Percentiles rank a stretch among this genome's conserved stretches.
Evolutionary conservation across 192 early-diverging fungal genomes (phyloP).

Genomic region (Gigaspora rosea): DNA sequence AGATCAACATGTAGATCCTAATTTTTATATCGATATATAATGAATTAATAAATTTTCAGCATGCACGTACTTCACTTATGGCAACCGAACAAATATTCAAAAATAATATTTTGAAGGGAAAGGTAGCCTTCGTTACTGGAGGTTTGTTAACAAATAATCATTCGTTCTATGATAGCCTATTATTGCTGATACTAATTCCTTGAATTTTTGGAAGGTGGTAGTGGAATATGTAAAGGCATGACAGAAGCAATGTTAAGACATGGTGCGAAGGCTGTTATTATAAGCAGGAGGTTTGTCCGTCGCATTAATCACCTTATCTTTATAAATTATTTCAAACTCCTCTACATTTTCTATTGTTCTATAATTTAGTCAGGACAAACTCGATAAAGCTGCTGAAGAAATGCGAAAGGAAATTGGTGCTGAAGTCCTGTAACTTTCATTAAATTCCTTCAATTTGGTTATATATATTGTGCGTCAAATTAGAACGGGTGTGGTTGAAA

Average conservation of each 20-base stretch:
- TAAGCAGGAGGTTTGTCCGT: conserved; percentile 53
- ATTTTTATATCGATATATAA: too few relatives aligned
- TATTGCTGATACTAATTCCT: not conserved
- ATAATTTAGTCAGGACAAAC: conserved; percentile 48
- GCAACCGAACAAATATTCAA: conserved; percentile 36
- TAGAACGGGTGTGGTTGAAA: not conserved
- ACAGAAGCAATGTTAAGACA: conserved; percentile 63
- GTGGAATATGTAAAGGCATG: conserved; percentile 71
- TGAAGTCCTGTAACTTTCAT: conserved; percentile 47
- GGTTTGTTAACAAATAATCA: conserved; percentile 9
- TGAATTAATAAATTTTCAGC: too few relatives aligned
- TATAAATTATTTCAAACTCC: not conserved
- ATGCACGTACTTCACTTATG: too few relatives aligned
- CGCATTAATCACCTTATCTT: not conserved
- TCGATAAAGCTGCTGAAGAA: conserved; percentile 67
- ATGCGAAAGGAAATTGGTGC: conserved; percentile 59
- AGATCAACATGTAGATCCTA: too few relatives aligned
- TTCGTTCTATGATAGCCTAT: conserved; percentile 13
- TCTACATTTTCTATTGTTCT: not conserved
- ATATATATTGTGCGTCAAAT: not conserved
- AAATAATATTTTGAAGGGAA: conserved; percentile 55
- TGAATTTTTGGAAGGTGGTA: conserved; percentile 43
- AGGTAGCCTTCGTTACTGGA: conserved; percentile 65
- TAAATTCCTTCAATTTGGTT: not conserved
- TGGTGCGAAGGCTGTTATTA: conserved; percentile 63